Conservation (phyloP, 2,329 filamentous ascomycete species). For the Ambrosiella xylebori region DNA sequence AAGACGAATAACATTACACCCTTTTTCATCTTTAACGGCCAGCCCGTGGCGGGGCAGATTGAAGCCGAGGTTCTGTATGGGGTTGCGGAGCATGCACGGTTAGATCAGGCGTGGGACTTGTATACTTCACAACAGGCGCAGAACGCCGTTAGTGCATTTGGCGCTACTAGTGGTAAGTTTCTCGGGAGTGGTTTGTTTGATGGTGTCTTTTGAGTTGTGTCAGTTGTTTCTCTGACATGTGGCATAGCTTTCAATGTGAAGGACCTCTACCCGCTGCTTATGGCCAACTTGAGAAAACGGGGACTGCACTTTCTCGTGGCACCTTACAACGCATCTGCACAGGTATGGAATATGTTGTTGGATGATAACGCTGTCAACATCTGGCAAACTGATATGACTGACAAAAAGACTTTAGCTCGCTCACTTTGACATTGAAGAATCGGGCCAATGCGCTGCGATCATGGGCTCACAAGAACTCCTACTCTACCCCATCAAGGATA, state of each 20-base stretch:
- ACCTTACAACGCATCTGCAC: conserved; percentile 73
- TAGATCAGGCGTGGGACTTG: conserved; percentile 66
- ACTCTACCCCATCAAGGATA: conserved; percentile 65
- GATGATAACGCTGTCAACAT: conserved; percentile 27
- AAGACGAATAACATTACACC: conserved; percentile 53
- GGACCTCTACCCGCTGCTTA: conserved; percentile 59
- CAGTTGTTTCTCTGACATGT: background rate
- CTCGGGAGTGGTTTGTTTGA: background rate
- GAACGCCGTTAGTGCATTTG: conserved; percentile 73
- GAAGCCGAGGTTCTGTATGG: conserved; percentile 48
- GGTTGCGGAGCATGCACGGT: conserved; percentile 49
- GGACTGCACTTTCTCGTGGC: conserved; percentile 63
- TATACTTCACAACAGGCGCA: conserved; percentile 70
- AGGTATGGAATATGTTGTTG: conserved; percentile 66
- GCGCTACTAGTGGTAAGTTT: conserved; percentile 49
- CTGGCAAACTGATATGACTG: background rate
- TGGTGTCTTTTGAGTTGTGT: background rate
- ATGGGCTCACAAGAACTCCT: conserved; percentile 75
- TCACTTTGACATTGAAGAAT: conserved; percentile 53
- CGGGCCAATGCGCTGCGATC: conserved; percentile 54
- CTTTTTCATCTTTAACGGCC: conserved; percentile 82
- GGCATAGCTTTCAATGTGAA: conserved; percentile 43
- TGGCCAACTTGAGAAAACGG: conserved; percentile 52
- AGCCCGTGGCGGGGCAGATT: conserved; percentile 62
- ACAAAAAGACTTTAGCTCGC: conserved; percentile 39